Percentiles rank a stretch among this genome's conserved stretches.
These are phyloP conservation scores for Pseudophaeomoniella oleicola DNA, from an alignment of 2,329 filamentous ascomycete genomes.

Conservation along the genomic window DNA sequence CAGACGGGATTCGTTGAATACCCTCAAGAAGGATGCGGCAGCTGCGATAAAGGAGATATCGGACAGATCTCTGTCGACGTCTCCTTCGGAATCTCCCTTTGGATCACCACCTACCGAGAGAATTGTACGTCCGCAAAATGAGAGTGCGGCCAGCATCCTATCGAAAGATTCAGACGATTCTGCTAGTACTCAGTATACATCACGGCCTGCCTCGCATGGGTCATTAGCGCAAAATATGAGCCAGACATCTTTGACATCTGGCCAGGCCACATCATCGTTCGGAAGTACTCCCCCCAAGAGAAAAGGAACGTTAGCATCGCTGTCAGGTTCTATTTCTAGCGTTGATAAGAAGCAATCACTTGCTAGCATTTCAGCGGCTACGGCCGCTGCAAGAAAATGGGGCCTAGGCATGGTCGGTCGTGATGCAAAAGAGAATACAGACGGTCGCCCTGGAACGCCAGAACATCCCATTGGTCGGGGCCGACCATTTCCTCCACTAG, in stretches of 20 bases:
- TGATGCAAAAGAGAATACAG: conserved; percentile 13
- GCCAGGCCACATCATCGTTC: conserved; percentile 15
- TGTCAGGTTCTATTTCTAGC: conserved; percentile 12
- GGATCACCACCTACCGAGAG: conserved; percentile 25
- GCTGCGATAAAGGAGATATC: conserved; percentile 55
- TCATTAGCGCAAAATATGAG: not conserved
- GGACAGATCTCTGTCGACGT: conserved; percentile 42
- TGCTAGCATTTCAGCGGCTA: conserved; percentile 32
- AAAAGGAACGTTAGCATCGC: conserved; percentile 10
- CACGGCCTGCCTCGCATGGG: not conserved
- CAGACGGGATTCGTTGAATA: conserved; percentile 38
- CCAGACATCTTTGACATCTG: conserved; percentile 10
- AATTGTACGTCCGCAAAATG: conserved; percentile 20
- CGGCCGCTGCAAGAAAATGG: conserved; percentile 47
- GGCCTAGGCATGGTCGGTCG: conserved; percentile 33
- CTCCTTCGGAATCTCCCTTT: conserved; percentile 33
- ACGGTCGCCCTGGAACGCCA: conserved; percentile 31
- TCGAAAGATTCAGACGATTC: conserved; percentile 30
- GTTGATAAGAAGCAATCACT: conserved; percentile 25
- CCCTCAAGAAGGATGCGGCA: conserved; percentile 44
- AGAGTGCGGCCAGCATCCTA: conserved; percentile 30
- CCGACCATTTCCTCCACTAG: conserved; percentile 67
- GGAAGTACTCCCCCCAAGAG: conserved; percentile 9
- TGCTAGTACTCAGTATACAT: not conserved
- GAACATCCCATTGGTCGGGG: conserved; percentile 69